phyloP scores from a whole-genome alignment of 2,329 filamentous ascomycete genomes.

The Phaeosphaeriaceae sp. region DNA sequence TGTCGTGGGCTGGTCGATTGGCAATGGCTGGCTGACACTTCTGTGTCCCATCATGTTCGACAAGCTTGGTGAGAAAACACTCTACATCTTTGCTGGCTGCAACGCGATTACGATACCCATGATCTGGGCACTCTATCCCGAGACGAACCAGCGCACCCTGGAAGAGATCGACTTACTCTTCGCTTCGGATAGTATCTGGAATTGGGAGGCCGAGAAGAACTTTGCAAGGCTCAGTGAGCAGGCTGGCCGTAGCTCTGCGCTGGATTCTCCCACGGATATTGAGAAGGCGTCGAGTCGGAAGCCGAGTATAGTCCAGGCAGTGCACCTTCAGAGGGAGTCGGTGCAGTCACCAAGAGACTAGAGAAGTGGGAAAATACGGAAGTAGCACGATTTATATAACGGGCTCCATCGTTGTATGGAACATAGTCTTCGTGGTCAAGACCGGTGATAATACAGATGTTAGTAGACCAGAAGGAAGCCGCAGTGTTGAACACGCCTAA shows the following conservation, averaged over 20 bases:
- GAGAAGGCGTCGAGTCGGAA: neutral
- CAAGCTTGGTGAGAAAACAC: constrained; percentile 71
- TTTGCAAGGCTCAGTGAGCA: constrained; percentile 28
- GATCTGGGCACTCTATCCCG: constrained; percentile 77
- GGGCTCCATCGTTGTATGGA: too few relatives aligned
- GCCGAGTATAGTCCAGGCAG: neutral
- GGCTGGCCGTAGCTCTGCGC: neutral
- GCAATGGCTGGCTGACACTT: constrained; percentile 69
- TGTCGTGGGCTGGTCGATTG: constrained; percentile 77
- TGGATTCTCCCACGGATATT: neutral
- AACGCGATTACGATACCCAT: constrained; percentile 72
- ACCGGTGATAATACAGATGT: too few relatives aligned
- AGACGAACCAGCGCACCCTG: constrained; percentile 75
- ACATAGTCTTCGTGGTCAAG: too few relatives aligned
- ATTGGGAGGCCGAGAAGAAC: constrained; percentile 59
- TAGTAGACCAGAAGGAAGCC: too few relatives aligned
- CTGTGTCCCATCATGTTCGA: constrained; percentile 58
- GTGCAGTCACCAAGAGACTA: neutral
- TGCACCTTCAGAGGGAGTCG: neutral
- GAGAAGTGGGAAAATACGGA: too few relatives aligned
- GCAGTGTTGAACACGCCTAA: too few relatives aligned
- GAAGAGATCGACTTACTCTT: constrained; percentile 80
- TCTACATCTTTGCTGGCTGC: constrained; percentile 75
- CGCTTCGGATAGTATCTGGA: constrained; percentile 70
- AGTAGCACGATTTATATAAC: too few relatives aligned